Evolutionary conservation across 169 alveolate genomes (phyloP), one percentile per base, ranked within the genome.

Genomic region (Plasmodium gallinaceum): DNA sequence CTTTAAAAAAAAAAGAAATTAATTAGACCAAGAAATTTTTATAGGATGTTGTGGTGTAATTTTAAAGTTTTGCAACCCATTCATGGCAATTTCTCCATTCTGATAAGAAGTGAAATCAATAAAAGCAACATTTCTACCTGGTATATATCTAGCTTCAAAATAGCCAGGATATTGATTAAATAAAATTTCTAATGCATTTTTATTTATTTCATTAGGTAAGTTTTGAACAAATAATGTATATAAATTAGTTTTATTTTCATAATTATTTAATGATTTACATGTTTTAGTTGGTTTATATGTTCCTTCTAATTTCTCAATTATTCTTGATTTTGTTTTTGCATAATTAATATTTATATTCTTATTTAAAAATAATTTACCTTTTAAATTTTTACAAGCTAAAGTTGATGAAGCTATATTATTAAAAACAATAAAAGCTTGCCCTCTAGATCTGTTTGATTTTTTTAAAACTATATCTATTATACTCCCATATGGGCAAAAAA

Each of bases 121-220:
- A 72, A 95, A 95, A 0, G 97, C 97, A 14, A 95, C 97, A 54
- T 92, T 91, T 70, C 96, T 88, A 5, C 97, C 97, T 51, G 94
- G 96, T 18, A 95, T 92, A 37, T 93, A 93, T 14, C 97, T 88
- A 32, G 93, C 92, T 88, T 92, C 96, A 73, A 66, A 88, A 92
- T 80, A 93, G 3, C 97, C 97, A n/a, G 96, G 97, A 88, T 95
- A 95, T 91, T 95, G 97, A 43, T 76, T 71, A 88, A 95, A 95
- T 10, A 95, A 80, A 26, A 94, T 74, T 60, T 95, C 97, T 60
- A 95, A 68, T 5, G 96, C 91, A 54, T 75, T 91, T 80, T 93
- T 94, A 74, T 90, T 95, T 74, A 93, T 93, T 66, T 94, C 96
- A 20, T 92, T 88, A 7, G 97, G 97, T 57, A 95, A 39, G 69